Base-by-base conservation (phyloP, 345 rosid genomes). In the Eucalyptus regnans region DNA sequence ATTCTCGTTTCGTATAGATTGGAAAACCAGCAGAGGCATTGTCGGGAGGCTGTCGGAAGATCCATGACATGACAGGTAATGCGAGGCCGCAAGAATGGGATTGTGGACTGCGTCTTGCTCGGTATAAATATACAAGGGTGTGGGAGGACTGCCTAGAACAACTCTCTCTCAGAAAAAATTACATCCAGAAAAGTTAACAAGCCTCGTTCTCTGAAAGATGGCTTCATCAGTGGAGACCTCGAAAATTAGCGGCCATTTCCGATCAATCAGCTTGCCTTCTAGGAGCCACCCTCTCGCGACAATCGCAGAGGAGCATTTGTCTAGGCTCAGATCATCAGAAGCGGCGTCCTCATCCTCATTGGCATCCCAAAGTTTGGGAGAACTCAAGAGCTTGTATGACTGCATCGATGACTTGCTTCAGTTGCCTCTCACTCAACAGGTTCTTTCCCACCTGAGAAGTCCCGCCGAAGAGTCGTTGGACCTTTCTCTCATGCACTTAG, bases 401-500 rank as follows among this genome's bases (percentile, higher is more conserved):
- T 86, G 71, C 68, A 51, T 90, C 27, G 88, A 87, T n/a, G 90
- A 89, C 86, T 64, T 83, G 87, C 90, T 91, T 87, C 91, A 87
- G 49, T 83, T 91, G 60, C 89, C 88, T 50, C 83, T 89, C 46
- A 49, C 88, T 9, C 86, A 81, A 86, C 81, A 83, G 52, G 56
- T 66, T 43, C 86, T 91, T 68, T 87, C 88, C 31, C 64, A 88
- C 15, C 86, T 44, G 49, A 33, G 58, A 9, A 54, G 88, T 44
- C 33, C 33, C 1, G 31, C 58, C 1, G 90, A 86, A 14, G 68
- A 87, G 37, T 29, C 86, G 49, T 86, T 92, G 89, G 90, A 90
- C 89, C 87, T 90, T 89, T 91, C 93, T 66, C 87, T 90, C 27
- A 68, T 54, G 90, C 44, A 86, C 4, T 46, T 92, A 41, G 91